These are phyloP conservation scores for Mortierella polycephala DNA, from an alignment of 371 early-diverging fungal genomes.

Conservation along the genomic window DNA sequence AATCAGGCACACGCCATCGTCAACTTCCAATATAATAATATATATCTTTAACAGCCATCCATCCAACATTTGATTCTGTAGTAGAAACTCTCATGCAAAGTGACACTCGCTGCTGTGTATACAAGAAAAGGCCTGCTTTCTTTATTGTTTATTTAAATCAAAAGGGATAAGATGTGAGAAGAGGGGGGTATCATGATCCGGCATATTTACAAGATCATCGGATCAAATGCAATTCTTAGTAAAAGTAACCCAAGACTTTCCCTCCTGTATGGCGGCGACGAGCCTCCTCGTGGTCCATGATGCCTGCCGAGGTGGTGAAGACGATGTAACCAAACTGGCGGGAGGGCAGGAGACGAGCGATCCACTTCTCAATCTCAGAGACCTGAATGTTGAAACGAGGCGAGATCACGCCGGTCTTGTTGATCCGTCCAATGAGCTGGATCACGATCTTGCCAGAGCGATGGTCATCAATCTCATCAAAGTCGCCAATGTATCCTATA, in stretches of 20 bases:
- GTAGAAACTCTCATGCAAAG: too few species aligned
- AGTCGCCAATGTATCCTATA: conserved; percentile 98
- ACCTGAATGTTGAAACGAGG: conserved; percentile 99
- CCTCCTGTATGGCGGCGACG: conserved; percentile 99
- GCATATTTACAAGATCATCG: too few species aligned
- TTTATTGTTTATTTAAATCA: too few species aligned
- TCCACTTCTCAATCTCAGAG: conserved; percentile 97
- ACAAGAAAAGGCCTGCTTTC: too few species aligned
- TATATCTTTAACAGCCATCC: too few species aligned
- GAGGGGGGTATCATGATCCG: too few species aligned
- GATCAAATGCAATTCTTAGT: background rate
- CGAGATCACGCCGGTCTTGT: conserved; percentile 99
- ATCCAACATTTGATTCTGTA: too few species aligned
- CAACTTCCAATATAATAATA: too few species aligned
- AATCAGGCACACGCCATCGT: too few species aligned
- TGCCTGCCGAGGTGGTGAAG: conserved; percentile 98
- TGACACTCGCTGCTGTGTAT: too few species aligned
- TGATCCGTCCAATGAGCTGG: conserved; percentile 98
- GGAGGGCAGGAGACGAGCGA: conserved; percentile 97
- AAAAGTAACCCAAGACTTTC: conserved; percentile 82
- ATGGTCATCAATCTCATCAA: conserved; percentile 99
- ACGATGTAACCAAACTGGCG: conserved; percentile 99
- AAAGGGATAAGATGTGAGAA: too few species aligned
- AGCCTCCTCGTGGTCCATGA: conserved; percentile 99
- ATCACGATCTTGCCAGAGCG: conserved; percentile 99